Evolutionary conservation across 2,329 filamentous ascomycete genomes (phyloP), one percentile per base, ranked within the genome.

Genomic region (Ophiognomonia clavigignenti-juglandacearum): DNA sequence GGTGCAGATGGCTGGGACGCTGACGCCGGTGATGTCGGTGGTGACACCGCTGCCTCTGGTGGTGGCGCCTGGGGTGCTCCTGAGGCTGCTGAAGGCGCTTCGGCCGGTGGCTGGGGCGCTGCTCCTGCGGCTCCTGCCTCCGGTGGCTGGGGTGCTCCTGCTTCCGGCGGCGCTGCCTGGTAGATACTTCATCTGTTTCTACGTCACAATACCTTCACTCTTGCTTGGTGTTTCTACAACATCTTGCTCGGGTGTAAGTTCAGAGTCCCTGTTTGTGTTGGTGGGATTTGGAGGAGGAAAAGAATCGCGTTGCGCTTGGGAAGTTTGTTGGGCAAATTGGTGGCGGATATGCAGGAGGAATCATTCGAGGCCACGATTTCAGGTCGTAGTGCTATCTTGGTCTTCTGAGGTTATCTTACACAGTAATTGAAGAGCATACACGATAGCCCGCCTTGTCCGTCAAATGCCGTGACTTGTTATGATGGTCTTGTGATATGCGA

Each of bases 41-140:
- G 48, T 7, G 41, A 49, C 35, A 57, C 48, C 2, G 57, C 56
- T 16, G 41, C 31, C 16, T 52, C 46, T 20, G 47, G 31, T 22
- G 56, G 19, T 37, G 64, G 59, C 7, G 56, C 52, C 11, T 59
- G 56, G 14, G 52, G 29, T 20, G 60, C 55, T 10, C 56, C 48
- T 9, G 49, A 31, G 14, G 59, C 54, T 10, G 56, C 47, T 14
- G 53, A 39, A n/a, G 54, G 50, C 8, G 53, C 39, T n/a, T 41
- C 45, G 16, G 27, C 34, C 9, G 50, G 43, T 19, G 50, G 16
- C 40, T 44, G 40, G 36, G 45, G 38, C 14, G 41, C 24, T 9
- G 26, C 13, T 14, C 19, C 4, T 19, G 37, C 7, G 6, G 4
- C 16, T n/a, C 19, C 29, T 40, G 41, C 6, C 18, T 23, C 24